A percentile compares a stretch with the other conserved stretches of the same genome.
Conservation (phyloP, 495 filamentous ascomycete species). For the Xylaria castorea region DNA sequence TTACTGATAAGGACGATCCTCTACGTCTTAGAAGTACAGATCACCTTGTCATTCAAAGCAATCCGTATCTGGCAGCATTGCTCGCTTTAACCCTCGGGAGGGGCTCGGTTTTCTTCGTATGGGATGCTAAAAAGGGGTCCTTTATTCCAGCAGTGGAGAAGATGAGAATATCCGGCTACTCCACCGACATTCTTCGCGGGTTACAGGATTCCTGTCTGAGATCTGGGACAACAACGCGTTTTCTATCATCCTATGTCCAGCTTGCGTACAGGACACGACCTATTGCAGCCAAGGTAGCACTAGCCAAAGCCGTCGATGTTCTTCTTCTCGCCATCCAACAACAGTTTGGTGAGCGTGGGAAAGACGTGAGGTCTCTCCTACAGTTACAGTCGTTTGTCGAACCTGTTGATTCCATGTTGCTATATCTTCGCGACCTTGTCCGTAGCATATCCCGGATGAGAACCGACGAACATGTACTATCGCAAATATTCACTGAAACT, state of each 20-base stretch:
- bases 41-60: conserved; percentile 47
- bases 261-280: conserved; percentile 47
- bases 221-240: conserved; percentile 64
- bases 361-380: conserved; percentile 60
- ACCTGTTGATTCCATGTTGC: conserved; percentile 67
- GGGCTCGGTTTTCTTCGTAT: conserved; percentile 79
- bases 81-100: conserved; percentile 79
- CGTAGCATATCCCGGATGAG: conserved; percentile 56
- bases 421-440: conserved; percentile 66
- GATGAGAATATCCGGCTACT: conserved; percentile 74
- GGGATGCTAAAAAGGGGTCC: conserved; percentile 59
- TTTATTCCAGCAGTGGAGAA: conserved; percentile 65
- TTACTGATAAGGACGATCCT: conserved; percentile 47
- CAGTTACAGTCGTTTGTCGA: conserved; percentile 73
- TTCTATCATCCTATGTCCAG: conserved; percentile 62
- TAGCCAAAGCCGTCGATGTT: conserved; percentile 64
- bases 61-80: conserved; percentile 66
- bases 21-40: conserved; percentile 39
- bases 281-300: conserved; percentile 62
- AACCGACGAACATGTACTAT: conserved; percentile 74
- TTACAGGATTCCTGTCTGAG: conserved; percentile 63
- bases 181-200: conserved; percentile 59
- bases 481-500: conserved; percentile 67
- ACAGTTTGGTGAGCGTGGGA: conserved; percentile 55
- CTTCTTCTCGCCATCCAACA: conserved; percentile 63